Conservation (phyloP, 768 basidiomycete species). For the Neoboletus brunneissimus region DNA sequence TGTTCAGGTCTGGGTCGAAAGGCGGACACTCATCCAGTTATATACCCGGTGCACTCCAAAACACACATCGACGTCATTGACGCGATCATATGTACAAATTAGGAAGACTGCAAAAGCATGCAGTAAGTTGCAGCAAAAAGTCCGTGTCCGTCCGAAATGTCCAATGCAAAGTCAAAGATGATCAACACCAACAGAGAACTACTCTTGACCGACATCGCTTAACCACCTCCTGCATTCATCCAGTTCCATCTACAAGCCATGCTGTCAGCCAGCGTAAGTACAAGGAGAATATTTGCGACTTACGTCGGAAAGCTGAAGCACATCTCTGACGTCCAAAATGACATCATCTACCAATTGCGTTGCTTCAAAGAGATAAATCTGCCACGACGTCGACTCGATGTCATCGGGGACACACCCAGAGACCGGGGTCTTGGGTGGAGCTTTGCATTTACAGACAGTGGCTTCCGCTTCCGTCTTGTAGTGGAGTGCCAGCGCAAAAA, state of each 20-base stretch:
- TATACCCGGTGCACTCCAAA: background rate
- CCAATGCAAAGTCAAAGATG: background rate
- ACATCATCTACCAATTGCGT: conserved; percentile 11
- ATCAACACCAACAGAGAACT: background rate
- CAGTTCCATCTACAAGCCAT: conserved; percentile 21
- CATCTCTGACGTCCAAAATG: conserved; percentile 24
- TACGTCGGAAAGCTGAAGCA: conserved; percentile 23
- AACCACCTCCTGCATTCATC: conserved; percentile 27
- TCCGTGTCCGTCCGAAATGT: background rate
- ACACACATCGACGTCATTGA: conserved; percentile 7
- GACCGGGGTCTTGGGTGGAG: background rate
- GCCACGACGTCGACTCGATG: conserved; percentile 9
- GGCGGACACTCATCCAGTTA: background rate
- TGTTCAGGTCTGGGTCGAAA: background rate
- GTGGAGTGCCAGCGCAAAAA: conserved; percentile 37
- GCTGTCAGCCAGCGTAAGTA: background rate
- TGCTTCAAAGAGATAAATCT: conserved; percentile 11
- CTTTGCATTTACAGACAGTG: conserved; percentile 3
- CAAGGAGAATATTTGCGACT: background rate
- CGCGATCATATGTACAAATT: conserved; percentile 11
- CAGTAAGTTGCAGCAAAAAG: too few species aligned
- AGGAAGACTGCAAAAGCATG: conserved; percentile 7
- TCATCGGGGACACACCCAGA: background rate
- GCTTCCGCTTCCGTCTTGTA: conserved; percentile 33
- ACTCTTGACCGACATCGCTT: conserved; percentile 8